Conservation (phyloP, 1,284 basidiomycete species). For the Trametes versicolor region DNA sequence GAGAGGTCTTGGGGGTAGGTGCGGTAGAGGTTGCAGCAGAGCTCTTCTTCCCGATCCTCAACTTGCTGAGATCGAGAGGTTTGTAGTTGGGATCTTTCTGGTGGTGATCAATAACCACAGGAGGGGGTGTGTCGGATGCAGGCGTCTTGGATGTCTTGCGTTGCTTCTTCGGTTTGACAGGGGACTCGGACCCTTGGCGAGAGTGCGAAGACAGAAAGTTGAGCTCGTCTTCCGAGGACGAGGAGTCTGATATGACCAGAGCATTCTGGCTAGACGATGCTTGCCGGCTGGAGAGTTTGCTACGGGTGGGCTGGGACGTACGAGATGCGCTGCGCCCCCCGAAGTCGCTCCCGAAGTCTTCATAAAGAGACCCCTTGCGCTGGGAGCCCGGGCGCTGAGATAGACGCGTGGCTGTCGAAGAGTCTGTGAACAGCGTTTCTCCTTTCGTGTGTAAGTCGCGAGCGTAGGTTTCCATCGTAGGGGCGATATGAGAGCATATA, state of each 20-base stretch:
- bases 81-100: conserved; percentile 27
- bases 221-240: conserved; percentile 34
- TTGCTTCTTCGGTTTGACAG: conserved; percentile 18
- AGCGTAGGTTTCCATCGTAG: conserved; percentile 19
- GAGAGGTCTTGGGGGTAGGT: conserved; percentile 12
- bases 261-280: conserved; percentile 17
- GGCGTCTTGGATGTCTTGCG: not conserved
- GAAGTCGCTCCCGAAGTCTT: conserved; percentile 39
- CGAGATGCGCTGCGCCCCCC: conserved; percentile 12
- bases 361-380: conserved; percentile 22
- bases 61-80: conserved; percentile 29
- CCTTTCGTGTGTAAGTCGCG: conserved; percentile 24
- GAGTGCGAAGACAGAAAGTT: conserved; percentile 33
- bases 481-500: not conserved
- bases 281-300: not conserved
- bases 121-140: conserved; percentile 24
- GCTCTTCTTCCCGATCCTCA: conserved; percentile 31
- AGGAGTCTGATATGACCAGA: conserved; percentile 13
- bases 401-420: conserved; percentile 31
- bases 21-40: conserved; percentile 7
- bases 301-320: conserved; percentile 10
- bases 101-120: conserved; percentile 38
- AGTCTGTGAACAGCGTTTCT: conserved; percentile 30
- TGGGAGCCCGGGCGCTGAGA: conserved; percentile 25
- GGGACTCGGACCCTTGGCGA: conserved; percentile 24